Conservation (phyloP, 2,329 filamentous ascomycete genomes). For the Dothiorella sarmentorum region DNA sequence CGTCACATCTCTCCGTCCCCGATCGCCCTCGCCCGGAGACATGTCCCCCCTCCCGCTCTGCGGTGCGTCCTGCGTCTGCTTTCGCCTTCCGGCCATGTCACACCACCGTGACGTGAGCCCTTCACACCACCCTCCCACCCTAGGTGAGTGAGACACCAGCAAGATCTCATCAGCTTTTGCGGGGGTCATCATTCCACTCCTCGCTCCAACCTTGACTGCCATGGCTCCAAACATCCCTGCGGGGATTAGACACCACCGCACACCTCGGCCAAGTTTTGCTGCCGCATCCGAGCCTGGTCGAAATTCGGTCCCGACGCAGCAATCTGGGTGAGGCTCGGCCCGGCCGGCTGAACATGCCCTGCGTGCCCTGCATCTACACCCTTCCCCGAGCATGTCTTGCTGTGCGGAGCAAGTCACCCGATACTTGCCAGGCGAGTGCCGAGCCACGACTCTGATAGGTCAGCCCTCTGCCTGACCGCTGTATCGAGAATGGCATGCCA, state of each 20-base stretch:
- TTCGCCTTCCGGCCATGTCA: not conserved
- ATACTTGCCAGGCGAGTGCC: not conserved
- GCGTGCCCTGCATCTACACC: not conserved
- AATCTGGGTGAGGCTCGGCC: constrained; percentile 14
- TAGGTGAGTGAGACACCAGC: constrained; percentile 6
- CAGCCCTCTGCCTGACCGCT: not conserved
- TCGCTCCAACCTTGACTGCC: not conserved
- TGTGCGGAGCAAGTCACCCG: constrained; percentile 9
- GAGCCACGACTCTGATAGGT: not conserved
- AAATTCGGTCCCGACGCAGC: constrained; percentile 1
- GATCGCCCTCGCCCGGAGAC: not conserved
- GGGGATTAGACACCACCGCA: not conserved
- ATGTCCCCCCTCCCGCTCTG: not conserved
- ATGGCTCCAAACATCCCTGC: not conserved
- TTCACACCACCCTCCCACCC: not conserved
- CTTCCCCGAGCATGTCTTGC: not conserved
- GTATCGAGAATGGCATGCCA: not conserved
- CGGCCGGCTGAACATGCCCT: constrained; percentile 10
- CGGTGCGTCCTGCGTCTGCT: not conserved
- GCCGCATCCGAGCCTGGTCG: not conserved
- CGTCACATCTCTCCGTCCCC: not conserved
- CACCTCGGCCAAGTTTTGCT: not conserved
- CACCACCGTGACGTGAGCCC: constrained; percentile 18
- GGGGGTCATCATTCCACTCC: constrained; percentile 15
- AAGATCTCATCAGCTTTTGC: constrained; percentile 5